Conservation (phyloP, 139 green algal species). For the Coelastrella sp. region DNA sequence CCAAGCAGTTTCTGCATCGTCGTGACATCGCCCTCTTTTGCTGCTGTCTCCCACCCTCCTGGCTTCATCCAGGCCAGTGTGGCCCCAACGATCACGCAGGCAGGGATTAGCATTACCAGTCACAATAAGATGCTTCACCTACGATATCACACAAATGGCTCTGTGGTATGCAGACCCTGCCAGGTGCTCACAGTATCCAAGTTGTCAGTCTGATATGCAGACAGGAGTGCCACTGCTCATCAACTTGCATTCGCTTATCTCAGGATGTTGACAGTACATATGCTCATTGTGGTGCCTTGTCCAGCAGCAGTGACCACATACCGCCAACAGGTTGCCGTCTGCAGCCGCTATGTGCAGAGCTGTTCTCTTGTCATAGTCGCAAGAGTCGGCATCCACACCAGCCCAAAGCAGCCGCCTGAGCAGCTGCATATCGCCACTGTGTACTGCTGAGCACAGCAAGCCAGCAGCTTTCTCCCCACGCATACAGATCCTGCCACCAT, state of each 20-base stretch:
- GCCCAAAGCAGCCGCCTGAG: constrained; percentile 16
- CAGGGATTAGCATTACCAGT: background rate
- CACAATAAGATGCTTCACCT: constrained; percentile 24
- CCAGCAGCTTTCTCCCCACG: constrained; percentile 45
- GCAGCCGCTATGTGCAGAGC: constrained; percentile 38
- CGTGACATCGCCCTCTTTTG: background rate
- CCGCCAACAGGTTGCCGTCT: constrained; percentile 33
- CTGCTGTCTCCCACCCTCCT: constrained; percentile 7
- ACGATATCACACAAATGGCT: background rate
- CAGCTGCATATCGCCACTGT: constrained; percentile 52
- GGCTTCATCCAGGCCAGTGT: constrained; percentile 30
- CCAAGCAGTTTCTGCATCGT: constrained; percentile 1
- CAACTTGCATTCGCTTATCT: too few species aligned
- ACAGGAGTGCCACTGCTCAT: too few species aligned
- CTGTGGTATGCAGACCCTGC: background rate
- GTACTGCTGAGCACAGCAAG: constrained; percentile 56
- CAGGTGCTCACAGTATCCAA: too few species aligned
- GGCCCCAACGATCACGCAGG: constrained; percentile 4
- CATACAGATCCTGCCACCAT: background rate
- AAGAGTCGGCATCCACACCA: background rate
- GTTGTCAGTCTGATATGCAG: too few species aligned
- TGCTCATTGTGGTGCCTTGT: background rate
- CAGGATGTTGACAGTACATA: background rate
- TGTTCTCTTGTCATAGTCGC: constrained; percentile 39
- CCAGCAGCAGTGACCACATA: background rate